Percentiles rank a stretch among this genome's conserved stretches.
phyloP scores from a whole-genome alignment of 2,329 filamentous ascomycete species.

The Keithomyces neogunnii region DNA sequence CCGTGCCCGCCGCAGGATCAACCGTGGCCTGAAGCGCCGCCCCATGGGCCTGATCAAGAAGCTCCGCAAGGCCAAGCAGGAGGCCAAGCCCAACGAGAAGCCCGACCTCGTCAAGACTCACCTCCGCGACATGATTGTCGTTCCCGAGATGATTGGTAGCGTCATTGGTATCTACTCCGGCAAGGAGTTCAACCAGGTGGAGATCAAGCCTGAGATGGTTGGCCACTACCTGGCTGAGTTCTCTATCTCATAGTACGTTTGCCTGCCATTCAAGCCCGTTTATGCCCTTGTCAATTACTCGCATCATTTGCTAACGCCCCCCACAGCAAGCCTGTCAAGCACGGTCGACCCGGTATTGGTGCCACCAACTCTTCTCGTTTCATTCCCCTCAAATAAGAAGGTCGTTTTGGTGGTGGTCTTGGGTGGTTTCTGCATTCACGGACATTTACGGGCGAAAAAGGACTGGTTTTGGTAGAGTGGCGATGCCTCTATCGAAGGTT shows the following conservation, averaged over 20 bases:
- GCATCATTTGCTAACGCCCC: conserved; percentile 37
- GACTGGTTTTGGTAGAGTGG: conserved; percentile 44
- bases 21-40: conserved; percentile 99
- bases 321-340: conserved; percentile 95
- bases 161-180: conserved; percentile 99
- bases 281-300: not conserved
- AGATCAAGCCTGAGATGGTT: conserved; percentile 99
- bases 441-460: conserved; percentile 48
- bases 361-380: conserved; percentile 99
- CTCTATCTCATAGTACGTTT: conserved; percentile 97
- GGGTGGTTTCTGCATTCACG: conserved; percentile 50
- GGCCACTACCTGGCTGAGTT: conserved; percentile 99
- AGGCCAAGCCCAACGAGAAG: conserved; percentile 99
- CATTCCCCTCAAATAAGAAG: conserved; percentile 99
- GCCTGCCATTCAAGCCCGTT: not conserved
- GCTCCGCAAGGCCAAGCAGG: conserved; percentile 98
- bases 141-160: conserved; percentile 99
- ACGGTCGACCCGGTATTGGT: conserved; percentile 99
- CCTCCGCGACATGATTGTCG: conserved; percentile 99
- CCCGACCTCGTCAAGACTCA: conserved; percentile 98
- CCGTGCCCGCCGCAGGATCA: conserved; percentile 96
- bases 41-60: conserved; percentile 99
- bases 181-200: conserved; percentile 99
- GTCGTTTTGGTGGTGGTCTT: conserved; percentile 29
- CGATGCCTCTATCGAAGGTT: conserved; percentile 33